Evolutionary conservation across 768 basidiomycete genomes (phyloP).

Genomic region (Rhizopogon salebrosus): DNA sequence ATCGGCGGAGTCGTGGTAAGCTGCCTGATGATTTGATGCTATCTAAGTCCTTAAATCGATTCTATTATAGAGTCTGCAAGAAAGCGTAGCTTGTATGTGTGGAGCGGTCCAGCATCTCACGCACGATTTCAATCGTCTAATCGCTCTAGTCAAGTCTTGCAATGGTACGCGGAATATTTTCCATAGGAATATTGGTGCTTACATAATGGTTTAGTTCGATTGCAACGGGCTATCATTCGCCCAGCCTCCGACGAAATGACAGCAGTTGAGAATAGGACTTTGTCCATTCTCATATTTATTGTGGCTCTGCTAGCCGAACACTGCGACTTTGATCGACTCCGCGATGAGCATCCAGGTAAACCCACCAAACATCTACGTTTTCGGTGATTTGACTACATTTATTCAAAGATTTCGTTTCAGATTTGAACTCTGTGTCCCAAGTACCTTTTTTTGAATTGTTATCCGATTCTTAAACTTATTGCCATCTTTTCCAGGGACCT

Average conservation of each 20-base stretch:
- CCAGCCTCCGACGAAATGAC: constrained; percentile 35
- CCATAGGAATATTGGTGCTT: constrained; percentile 1
- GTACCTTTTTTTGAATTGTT: constrained; percentile 3
- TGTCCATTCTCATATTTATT: constrained; percentile 78
- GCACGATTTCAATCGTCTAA: constrained; percentile 74
- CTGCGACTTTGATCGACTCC: constrained; percentile 79
- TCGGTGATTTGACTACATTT: constrained; percentile 38
- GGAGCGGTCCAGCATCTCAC: constrained; percentile 80
- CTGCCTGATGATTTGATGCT: not conserved
- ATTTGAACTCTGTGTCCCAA: constrained; percentile 28
- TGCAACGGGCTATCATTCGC: constrained; percentile 52
- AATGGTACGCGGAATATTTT: constrained; percentile 47
- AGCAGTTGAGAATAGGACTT: constrained; percentile 44
- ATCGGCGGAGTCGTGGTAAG: constrained; percentile 62
- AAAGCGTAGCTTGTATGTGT: constrained; percentile 90
- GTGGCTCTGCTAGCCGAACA: constrained; percentile 83
- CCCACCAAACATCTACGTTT: not conserved
- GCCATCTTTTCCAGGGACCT: constrained; percentile 40
- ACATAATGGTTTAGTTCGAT: constrained; percentile 41
- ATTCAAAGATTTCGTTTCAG: constrained; percentile 57
- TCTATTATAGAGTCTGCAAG: constrained; percentile 67
- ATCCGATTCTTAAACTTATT: not conserved
- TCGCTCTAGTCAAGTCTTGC: constrained; percentile 81
- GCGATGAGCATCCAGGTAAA: constrained; percentile 57
- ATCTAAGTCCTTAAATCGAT: not conserved